Base-by-base conservation (phyloP, 2,329 filamentous ascomycete species). In the Penicillium sp. region DNA sequence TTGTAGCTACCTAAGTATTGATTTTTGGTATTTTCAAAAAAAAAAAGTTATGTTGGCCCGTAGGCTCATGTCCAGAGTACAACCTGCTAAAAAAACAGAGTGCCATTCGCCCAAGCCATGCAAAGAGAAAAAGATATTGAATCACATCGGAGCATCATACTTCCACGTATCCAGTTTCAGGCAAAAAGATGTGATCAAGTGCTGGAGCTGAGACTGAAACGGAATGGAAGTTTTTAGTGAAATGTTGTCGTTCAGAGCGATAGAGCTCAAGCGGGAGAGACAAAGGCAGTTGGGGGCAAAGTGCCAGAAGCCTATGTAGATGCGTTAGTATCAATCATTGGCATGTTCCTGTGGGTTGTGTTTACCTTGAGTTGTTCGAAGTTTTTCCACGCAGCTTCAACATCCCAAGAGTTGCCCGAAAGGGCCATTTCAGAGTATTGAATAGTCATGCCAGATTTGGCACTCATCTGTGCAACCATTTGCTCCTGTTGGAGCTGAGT, bases 351-450 rank as follows among this genome's bases (percentile, higher is more conserved):
- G 16, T 13, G 1, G 5, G 18, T 5, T 21, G 14, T 43, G 39
- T 79, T 69, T 78, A 89, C 90, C 80, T 87, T 91, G 54, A 90
- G 86, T 61, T 87, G 83, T 58, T 87, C 83, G 69, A 96, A 97
- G 31, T 90, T 85, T 50, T 82, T 78, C 62, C 92, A 76, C 2
- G 92, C 93, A 61, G 84, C 83, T 36, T 89, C 83, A 46, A 92
- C 85, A 69, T 95, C 84, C 91, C 92, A 97, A 36, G 82, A 83
- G 53, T 88, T 90, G 55, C 92, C 86, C 2, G 85, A 81, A 14
- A 97, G 80, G 65, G 93, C 97, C 79, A 95, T 83, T 62, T 87
- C 83, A 1, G 92, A 89, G 70, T 89, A 96, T 55, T 89, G 80
- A 9, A 86, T 75, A 8, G 85, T 94, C 86, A 99, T 91, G 54